Base-by-base conservation (phyloP, 176 grass and related monocot species). In the Avena sativa region DNA sequence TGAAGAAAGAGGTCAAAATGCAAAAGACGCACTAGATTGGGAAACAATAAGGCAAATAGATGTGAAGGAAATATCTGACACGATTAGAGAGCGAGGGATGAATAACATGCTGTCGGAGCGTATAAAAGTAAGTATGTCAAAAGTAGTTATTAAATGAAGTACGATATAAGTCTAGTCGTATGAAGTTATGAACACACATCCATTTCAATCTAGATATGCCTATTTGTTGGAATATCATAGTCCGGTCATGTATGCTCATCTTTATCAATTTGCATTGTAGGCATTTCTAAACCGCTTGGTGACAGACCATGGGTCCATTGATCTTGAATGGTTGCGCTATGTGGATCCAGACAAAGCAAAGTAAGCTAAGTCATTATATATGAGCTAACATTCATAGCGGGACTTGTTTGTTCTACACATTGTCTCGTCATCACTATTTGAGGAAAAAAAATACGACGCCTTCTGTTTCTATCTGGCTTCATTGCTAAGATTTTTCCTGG, bases 71-170 rank as follows among this genome's bases (percentile, higher is more conserved):
- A 83, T 93, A 77, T 90, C 94, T 78, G 82, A 91, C 8, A 52
- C 91, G 11, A 96, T 96, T 65, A 91, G 91, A 90, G 94, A 93
- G 79, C 87, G 94, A 59, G 91, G 94, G 68, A 96, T 96, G 94
- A 96, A 96, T 65, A 96, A 96, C 52, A 89, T 96, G 91, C 91
- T 96, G 58, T 85, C 94, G 25, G 91, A 96, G 67, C 71, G 94
- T 28, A 96, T 96, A 81, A 88, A 96, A 88, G 94, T 96, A 91
- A 63, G 82, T 60, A 51, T 86, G 57, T 52, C 32, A 59, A 13
- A 83, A 88, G 4, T 48, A 77, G 21, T 68, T 58, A 74, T 43
- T 61, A 40, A 85, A 14, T 81, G 23, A 49, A 75, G 34, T 57
- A 58, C 47, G 3, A 0, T 68, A 49, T 20, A 74, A 50, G 16